A percentile compares a stretch with the other conserved stretches of the same genome.
Conservation (phyloP, 2,329 filamentous ascomycete genomes). For the Harringtonia aguacate region DNA sequence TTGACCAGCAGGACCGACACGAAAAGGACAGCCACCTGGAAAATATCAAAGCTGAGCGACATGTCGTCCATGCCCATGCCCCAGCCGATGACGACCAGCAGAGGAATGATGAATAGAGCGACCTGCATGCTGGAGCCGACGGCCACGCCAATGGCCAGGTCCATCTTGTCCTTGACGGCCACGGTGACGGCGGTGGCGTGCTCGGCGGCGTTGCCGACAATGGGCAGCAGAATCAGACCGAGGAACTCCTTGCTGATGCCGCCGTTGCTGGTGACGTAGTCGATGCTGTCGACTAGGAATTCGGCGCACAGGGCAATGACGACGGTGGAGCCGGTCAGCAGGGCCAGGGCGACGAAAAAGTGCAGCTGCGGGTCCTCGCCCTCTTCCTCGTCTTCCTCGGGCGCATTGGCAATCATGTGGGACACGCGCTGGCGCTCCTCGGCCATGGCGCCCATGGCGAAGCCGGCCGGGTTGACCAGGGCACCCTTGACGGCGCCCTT, state of each 20-base stretch:
- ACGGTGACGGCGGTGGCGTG: slow-evolving; percentile 74
- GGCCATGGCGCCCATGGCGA: slow-evolving; percentile 20
- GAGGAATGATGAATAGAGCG: slow-evolving; percentile 65
- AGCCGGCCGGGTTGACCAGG: slow-evolving; percentile 26
- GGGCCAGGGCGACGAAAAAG: slow-evolving; percentile 59
- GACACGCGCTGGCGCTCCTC: slow-evolving; percentile 19
- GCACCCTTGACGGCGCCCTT: slow-evolving; percentile 27
- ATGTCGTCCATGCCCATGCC: slow-evolving; percentile 60
- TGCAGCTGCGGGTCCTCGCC: slow-evolving; percentile 65
- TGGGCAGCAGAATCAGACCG: slow-evolving; percentile 64
- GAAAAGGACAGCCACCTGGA: slow-evolving; percentile 79
- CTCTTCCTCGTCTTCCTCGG: slow-evolving; percentile 54
- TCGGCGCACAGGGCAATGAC: slow-evolving; percentile 73
- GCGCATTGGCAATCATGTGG: slow-evolving; percentile 15
- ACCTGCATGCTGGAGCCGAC: slow-evolving; percentile 76
- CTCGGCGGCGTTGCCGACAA: slow-evolving; percentile 71
- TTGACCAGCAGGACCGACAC: slow-evolving; percentile 77
- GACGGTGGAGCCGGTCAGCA: slow-evolving; percentile 62
- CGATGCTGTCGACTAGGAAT: slow-evolving; percentile 62
- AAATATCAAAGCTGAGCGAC: slow-evolving; percentile 78
- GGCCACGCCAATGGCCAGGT: slow-evolving; percentile 69
- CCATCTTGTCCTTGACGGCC: slow-evolving; percentile 77
- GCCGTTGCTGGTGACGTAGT: slow-evolving; percentile 48
- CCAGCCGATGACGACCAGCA: slow-evolving; percentile 72
- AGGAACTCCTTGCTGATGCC: slow-evolving; percentile 60